Percentiles rank a stretch among this genome's conserved stretches.
Evolutionary conservation across 768 basidiomycete genomes (phyloP).

Genomic region (Pleurotus citrinopileatus): DNA sequence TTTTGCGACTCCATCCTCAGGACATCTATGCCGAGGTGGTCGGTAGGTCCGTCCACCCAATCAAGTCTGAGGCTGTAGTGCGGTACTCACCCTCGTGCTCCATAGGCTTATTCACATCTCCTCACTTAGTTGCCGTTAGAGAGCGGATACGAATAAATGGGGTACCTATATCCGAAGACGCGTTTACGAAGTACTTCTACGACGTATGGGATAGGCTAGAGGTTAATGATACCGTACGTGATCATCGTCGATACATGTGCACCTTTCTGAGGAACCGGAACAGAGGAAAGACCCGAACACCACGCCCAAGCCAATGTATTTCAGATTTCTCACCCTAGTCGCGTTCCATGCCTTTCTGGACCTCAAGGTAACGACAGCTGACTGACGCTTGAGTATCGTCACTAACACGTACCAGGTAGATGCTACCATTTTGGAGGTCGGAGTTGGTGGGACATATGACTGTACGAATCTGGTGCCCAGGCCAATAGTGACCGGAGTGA

Average conservation of each 20-base stretch:
- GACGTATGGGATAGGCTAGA: constrained; percentile 91
- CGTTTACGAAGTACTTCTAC: constrained; percentile 91
- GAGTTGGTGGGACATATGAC: constrained; percentile 91
- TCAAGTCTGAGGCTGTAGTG: neutral
- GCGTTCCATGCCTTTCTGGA: constrained; percentile 88
- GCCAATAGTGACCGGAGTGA: constrained; percentile 88
- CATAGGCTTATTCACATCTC: constrained; percentile 92
- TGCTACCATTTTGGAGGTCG: constrained; percentile 93
- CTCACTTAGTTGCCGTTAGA: constrained; percentile 92
- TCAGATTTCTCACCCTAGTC: constrained; percentile 88
- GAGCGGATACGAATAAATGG: constrained; percentile 96
- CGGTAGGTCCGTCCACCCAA: constrained; percentile 75
- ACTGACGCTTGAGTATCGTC: neutral
- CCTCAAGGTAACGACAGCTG: constrained; percentile 34
- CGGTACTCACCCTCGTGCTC: neutral
- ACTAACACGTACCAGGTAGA: constrained; percentile 45
- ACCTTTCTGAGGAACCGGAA: neutral
- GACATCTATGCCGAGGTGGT: constrained; percentile 69
- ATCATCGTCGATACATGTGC: constrained; percentile 3
- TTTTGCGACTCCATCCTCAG: constrained; percentile 87
- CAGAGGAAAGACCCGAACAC: constrained; percentile 51
- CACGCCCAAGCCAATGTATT: constrained; percentile 84
- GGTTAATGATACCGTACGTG: constrained; percentile 52
- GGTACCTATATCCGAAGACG: constrained; percentile 79
- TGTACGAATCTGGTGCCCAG: constrained; percentile 94